Conservation (phyloP, 345 rosid genomes). For the Mercurialis annua region DNA sequence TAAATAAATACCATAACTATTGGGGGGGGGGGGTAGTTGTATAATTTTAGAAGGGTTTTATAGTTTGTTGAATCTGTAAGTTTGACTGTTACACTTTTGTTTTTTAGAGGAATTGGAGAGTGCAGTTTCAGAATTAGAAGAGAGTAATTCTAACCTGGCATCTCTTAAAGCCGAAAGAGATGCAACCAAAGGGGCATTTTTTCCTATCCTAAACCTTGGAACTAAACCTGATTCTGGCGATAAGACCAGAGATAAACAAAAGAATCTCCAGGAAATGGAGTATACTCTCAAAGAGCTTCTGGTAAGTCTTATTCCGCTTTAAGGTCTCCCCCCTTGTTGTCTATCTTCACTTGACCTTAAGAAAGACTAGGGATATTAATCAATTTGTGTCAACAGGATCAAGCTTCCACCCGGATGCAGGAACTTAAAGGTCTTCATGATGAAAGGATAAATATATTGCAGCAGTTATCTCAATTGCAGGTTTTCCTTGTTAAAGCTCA, state of each 20-base stretch:
- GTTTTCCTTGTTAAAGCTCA: constrained; percentile 28
- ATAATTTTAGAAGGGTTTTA: neutral
- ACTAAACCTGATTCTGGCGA: constrained; percentile 59
- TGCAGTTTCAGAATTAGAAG: constrained; percentile 58
- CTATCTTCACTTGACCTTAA: constrained; percentile 15
- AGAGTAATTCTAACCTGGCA: constrained; percentile 59
- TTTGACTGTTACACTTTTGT: constrained; percentile 14
- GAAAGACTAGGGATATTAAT: constrained; percentile 16
- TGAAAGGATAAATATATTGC: constrained; percentile 65
- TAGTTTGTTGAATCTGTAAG: constrained; percentile 7
- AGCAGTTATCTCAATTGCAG: constrained; percentile 58
- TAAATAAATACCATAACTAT: no score
- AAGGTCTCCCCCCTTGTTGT: constrained; percentile 13
- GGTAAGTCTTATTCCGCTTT: constrained; percentile 38
- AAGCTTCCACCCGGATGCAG: constrained; percentile 58
- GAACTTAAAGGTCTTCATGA: constrained; percentile 74
- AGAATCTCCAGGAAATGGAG: constrained; percentile 75
- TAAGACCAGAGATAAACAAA: constrained; percentile 62
- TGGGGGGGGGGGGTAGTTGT: no score
- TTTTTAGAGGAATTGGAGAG: constrained; percentile 70
- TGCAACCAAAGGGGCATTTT: constrained; percentile 68
- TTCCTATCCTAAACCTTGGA: constrained; percentile 66
- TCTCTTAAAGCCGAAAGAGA: constrained; percentile 79
- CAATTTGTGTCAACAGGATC: constrained; percentile 49
- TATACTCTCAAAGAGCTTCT: constrained; percentile 53